Percentiles rank a stretch among this genome's conserved stretches.
Evolutionary conservation across 2,329 filamentous ascomycete genomes (phyloP).

Genomic region (Shiraia bambusicola): DNA sequence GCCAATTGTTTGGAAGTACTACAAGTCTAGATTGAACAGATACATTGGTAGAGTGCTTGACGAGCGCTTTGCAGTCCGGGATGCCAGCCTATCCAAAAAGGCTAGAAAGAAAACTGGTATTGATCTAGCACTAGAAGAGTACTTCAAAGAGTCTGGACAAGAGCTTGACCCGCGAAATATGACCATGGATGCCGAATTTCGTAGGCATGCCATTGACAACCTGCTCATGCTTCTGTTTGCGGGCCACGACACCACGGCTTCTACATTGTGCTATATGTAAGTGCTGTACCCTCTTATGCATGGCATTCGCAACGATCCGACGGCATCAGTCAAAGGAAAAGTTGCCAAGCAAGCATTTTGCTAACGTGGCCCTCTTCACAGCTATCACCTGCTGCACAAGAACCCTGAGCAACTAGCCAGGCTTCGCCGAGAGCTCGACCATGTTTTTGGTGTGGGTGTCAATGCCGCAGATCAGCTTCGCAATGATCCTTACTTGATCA

Average conservation of each 20-base stretch:
- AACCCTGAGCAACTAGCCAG: conserved; percentile 23
- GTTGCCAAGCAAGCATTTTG: too few relatives aligned
- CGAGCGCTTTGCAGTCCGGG: conserved; percentile 39
- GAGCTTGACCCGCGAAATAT: conserved; percentile 12
- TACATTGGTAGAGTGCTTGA: conserved; percentile 42
- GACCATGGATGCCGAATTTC: conserved; percentile 27
- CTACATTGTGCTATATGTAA: conserved; percentile 34
- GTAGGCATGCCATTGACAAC: conserved; percentile 25
- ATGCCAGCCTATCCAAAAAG: conserved; percentile 22
- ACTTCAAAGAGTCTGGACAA: conserved; percentile 38
- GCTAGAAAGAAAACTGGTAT: conserved; percentile 39
- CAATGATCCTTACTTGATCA: conserved; percentile 29
- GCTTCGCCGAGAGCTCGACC: conserved; percentile 33
- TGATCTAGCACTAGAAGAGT: conserved; percentile 44
- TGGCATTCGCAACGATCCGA: background rate
- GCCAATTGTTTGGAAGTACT: conserved; percentile 36
- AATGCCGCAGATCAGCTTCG: conserved; percentile 14
- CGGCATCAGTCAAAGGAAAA: too few relatives aligned
- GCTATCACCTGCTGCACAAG: conserved; percentile 27
- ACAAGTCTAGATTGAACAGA: conserved; percentile 41
- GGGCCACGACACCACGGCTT: conserved; percentile 40
- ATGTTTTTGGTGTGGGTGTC: conserved; percentile 29
- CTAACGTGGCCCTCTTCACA: background rate
- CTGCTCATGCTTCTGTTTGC: conserved; percentile 33
- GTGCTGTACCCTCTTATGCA: background rate